Base-by-base conservation (phyloP, 1,284 basidiomycete genomes). In the Fomitiporia mediterranea region DNA sequence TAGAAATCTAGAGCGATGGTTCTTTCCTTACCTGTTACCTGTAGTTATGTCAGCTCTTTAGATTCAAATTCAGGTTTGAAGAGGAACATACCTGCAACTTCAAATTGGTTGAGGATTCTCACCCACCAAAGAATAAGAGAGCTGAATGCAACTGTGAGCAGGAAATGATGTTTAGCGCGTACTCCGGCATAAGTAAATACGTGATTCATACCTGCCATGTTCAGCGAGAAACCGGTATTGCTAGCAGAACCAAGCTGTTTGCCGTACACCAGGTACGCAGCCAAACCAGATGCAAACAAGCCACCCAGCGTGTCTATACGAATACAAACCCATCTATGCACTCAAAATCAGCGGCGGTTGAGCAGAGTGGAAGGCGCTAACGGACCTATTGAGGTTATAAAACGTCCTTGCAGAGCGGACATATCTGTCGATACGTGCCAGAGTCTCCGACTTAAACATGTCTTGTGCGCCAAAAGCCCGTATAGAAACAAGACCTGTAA, bases 401-500 rank as follows among this genome's bases (percentile, higher is more conserved):
- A 75, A 80, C 1, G 74, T 74, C 39, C 78, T 66, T 2, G 74
- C 74, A 1, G 75, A 68, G 37, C 75, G 70, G 1, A 73, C 71
- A 63, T 77, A 82, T 35, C 69, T 69, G 60, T 84, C 73, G 42
- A 83, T 76, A 15, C 76, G 70, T 3, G 63, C 60, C 52, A 72
- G 65, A 1, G 77, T 75, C 61, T 81, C 76, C n/a, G 62, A 46
- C 54, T 66, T 72, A 69, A 83, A 82, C 1, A 68, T 61, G 21
- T 68, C 55, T 63, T 84, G 74, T 15, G 78, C 79, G 4, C 76
- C 76, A 62, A 80, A 84, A 8, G 82, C 82, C 23, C 84, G 77
- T 50, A 86, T 79, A 3, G 83, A 85, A 2, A 77, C 83, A 34
- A 91, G 72, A 27, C 89, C 89, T 13, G 77, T 69, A 37, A 89